A percentile compares a stretch with the other conserved stretches of the same genome.
Evolutionary conservation across 2,329 filamentous ascomycete genomes (phyloP).

Genomic region (Magnaporthales sp.): DNA sequence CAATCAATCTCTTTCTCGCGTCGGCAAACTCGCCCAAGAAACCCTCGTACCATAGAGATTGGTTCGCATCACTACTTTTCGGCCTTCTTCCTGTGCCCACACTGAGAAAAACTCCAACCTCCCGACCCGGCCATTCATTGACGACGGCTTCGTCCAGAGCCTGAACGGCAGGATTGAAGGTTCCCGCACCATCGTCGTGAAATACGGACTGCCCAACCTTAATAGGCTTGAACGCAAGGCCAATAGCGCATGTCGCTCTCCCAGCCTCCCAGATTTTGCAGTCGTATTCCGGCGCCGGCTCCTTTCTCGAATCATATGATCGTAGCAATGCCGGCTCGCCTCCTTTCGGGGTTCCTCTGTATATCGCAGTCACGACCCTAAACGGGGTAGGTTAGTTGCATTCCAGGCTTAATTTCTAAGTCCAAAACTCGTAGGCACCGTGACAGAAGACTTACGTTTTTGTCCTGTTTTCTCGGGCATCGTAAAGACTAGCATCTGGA

Average conservation of each 20-base stretch:
- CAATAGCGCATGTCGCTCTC: conserved; percentile 84
- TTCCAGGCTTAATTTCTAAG: conserved; percentile 8
- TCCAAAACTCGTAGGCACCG: background rate
- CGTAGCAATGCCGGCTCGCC: conserved; percentile 66
- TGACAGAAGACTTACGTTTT: conserved; percentile 62
- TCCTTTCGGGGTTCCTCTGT: conserved; percentile 68
- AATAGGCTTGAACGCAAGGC: conserved; percentile 91
- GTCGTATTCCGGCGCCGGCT: conserved; percentile 82
- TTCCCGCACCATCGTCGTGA: conserved; percentile 84
- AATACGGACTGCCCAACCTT: conserved; percentile 90
- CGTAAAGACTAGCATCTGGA: conserved; percentile 80
- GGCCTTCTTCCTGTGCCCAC: conserved; percentile 87
- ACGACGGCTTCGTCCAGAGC: conserved; percentile 82
- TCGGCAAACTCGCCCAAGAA: conserved; percentile 92
- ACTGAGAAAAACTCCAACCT: conserved; percentile 86
- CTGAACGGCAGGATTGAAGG: conserved; percentile 82
- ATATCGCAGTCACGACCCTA: conserved; percentile 84
- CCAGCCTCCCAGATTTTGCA: conserved; percentile 97
- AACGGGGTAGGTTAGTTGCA: background rate
- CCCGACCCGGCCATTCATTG: conserved; percentile 92
- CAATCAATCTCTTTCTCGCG: conserved; percentile 71
- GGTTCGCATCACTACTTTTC: conserved; percentile 54
- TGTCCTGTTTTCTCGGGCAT: conserved; percentile 73
- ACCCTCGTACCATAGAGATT: conserved; percentile 84
- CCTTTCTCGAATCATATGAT: conserved; percentile 91